Base-by-base conservation (phyloP, 2,329 filamentous ascomycete species). In the Dactylella cylindrospora region DNA sequence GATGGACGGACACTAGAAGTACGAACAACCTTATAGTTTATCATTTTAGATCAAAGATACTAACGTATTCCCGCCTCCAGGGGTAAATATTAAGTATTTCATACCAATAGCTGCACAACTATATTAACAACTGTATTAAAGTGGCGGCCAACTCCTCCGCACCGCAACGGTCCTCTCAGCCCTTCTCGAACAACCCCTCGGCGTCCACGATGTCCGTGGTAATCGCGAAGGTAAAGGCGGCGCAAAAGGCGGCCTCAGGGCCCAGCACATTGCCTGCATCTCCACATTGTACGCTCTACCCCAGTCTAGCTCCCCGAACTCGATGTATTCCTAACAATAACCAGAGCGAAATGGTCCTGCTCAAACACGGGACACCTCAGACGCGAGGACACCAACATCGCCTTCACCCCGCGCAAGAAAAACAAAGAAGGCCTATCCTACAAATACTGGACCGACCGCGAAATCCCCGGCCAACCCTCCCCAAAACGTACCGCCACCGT, bases 141-240 rank as follows among this genome's bases (percentile, higher is more conserved):
- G 82, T 3, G 82, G 81, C 3, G 82, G 82, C 2, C 82, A 85
- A 66, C 71, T 84, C 0, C 77, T 84, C 0, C 73, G 82, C 35
- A 73, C 83, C 1, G 80, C 81, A 1, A 74, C 80, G 28, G 75
- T 75, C 1, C 72, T 85, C 5, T 77, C 81, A 8, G 78, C 82
- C 0, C 74, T 84, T 22, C 79, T 79, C 1, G 75, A 75, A 0
- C 76, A 77, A 50, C 73, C 80, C 0, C 73, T 84, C 23, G 75
- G 74, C 20, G 80, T 84, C 52, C 72, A 71, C 7, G 72, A 83
- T 57, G 75, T 84, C 2, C 72, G 82, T 28, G 81, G 78, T 2
- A 83, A 83, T 52, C 74, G 81, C 13, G 65, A 66, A 28, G 71
- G 72, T 1, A 64, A 69, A 0, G 69, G 70, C 13, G 73, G 73